Evolutionary conservation across 2,329 filamentous ascomycete species (phyloP).

Genomic region (Apiospora kogelbergensis): DNA sequence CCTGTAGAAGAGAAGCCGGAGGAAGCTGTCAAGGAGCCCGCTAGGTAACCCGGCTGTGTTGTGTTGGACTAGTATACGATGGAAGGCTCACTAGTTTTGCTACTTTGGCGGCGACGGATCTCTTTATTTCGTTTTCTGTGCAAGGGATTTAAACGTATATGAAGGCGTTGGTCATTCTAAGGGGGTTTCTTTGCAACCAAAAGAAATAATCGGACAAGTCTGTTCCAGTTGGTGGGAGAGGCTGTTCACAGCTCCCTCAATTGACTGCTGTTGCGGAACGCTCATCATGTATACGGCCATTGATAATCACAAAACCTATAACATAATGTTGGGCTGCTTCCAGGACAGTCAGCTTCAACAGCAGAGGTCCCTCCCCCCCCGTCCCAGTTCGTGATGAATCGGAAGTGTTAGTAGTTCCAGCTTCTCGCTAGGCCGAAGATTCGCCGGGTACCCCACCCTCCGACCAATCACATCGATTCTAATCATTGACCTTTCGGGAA

Average conservation of each 20-base stretch:
- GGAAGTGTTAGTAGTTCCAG: background rate
- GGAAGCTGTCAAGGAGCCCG: constrained; percentile 32
- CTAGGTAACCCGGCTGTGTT: constrained; percentile 3
- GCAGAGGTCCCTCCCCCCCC: background rate
- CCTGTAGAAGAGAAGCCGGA: constrained; percentile 43
- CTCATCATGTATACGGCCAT: background rate
- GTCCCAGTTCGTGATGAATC: background rate
- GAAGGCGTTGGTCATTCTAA: background rate
- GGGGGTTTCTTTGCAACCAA: background rate
- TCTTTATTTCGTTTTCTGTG: background rate
- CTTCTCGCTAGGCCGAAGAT: background rate
- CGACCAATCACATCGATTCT: background rate
- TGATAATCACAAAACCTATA: background rate
- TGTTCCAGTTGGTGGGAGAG: background rate
- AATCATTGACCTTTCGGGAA: constrained; percentile 7
- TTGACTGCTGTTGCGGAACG: background rate
- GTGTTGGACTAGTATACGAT: background rate
- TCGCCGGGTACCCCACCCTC: background rate
- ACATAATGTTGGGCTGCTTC: background rate
- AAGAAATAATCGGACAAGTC: background rate
- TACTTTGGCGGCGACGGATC: background rate
- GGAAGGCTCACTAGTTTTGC: background rate
- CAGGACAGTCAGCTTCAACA: background rate
- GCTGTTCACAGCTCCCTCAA: background rate
- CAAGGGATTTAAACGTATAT: background rate